These are phyloP conservation scores for Malassezia arunalokei DNA, from an alignment of 1,284 basidiomycete species.

Conservation along the genomic window DNA sequence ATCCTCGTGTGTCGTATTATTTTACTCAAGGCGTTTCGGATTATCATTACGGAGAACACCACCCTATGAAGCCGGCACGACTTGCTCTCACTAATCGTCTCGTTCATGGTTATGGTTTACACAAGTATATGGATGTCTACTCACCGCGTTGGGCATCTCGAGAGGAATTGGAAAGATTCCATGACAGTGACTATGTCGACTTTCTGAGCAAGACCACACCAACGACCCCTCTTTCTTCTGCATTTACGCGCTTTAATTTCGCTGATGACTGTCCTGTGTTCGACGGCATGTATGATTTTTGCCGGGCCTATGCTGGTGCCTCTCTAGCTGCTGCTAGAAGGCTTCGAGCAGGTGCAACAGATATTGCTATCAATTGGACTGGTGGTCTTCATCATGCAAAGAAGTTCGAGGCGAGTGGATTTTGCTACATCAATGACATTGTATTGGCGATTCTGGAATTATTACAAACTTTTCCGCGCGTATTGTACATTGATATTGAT, in stretches of 20 bases:
- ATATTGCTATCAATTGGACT: constrained; percentile 96
- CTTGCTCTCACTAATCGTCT: constrained; percentile 87
- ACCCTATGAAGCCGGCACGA: constrained; percentile 97
- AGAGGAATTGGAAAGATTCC: constrained; percentile 78
- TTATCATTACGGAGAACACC: constrained; percentile 67
- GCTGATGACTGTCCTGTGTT: constrained; percentile 46
- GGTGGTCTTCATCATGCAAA: constrained; percentile 96
- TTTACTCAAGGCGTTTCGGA: constrained; percentile 85
- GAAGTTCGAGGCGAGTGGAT: constrained; percentile 87
- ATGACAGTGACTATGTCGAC: constrained; percentile 84
- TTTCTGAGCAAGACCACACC: constrained; percentile 60
- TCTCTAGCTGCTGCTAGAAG: constrained; percentile 61
- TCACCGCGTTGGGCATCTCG: constrained; percentile 76
- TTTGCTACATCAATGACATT: constrained; percentile 88
- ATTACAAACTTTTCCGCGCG: constrained; percentile 54
- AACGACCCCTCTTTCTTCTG: constrained; percentile 30
- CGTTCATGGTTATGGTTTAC: constrained; percentile 88
- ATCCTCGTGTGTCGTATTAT: constrained; percentile 79
- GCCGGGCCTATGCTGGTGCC: constrained; percentile 45
- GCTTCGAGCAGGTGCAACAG: constrained; percentile 58
- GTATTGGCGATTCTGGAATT: constrained; percentile 42
- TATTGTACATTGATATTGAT: constrained; percentile 95
- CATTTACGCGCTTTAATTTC: constrained; percentile 44
- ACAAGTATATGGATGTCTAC: constrained; percentile 90
- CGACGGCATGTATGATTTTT: constrained; percentile 46